Evolutionary conservation across 192 early-diverging fungal species (phyloP).

Genomic region (Coemansia sp.): DNA sequence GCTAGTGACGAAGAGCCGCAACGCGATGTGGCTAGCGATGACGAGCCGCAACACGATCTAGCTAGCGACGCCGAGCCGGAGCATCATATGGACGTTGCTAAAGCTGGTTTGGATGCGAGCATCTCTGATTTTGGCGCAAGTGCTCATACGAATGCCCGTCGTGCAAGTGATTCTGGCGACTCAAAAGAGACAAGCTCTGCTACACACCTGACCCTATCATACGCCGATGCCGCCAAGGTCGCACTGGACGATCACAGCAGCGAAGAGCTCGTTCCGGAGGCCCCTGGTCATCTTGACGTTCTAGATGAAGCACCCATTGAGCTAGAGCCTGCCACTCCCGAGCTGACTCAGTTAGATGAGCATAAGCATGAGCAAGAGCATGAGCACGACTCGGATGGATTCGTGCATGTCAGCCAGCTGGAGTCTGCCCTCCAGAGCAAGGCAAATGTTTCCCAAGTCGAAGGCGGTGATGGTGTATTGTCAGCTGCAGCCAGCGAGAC

Average conservation of each 20-base stretch:
- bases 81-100: neutral
- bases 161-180: neutral
- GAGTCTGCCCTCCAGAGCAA: slow-evolving; percentile 16
- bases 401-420: slow-evolving; percentile 42
- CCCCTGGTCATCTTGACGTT: neutral
- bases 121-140: neutral
- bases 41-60: neutral
- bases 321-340: neutral
- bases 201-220: neutral
- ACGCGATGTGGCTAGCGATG: neutral
- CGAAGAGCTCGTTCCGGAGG: neutral
- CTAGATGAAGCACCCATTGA: neutral
- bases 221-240: slow-evolving; percentile 1
- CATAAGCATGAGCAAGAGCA: neutral
- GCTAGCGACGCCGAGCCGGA: neutral
- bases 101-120: neutral
- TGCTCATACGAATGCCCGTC: neutral
- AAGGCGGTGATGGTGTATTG: neutral
- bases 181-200: neutral
- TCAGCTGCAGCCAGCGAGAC: neutral
- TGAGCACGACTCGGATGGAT: slow-evolving; percentile 42
- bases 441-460: slow-evolving; percentile 3
- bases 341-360: neutral
- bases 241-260: neutral
- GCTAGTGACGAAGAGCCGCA: neutral